phyloP scores from a whole-genome alignment of 805 yeast genomes.

The Kazachstania bromeliacearum region DNA sequence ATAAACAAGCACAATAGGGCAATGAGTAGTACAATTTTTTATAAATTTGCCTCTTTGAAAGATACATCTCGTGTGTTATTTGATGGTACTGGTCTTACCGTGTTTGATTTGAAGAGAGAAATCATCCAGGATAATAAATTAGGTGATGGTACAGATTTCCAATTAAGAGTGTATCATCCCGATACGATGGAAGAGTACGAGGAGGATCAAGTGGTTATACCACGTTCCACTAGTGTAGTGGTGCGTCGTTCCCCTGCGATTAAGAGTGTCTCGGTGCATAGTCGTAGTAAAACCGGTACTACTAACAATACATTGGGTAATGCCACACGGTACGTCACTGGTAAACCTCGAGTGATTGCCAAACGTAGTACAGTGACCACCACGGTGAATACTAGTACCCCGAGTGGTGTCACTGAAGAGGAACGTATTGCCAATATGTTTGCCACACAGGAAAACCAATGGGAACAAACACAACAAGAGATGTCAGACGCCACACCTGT shows the following conservation, averaged over 20 bases:
- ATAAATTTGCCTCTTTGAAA: constrained; percentile 76
- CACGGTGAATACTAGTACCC: constrained; percentile 15
- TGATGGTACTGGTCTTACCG: constrained; percentile 95
- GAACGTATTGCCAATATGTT: constrained; percentile 87
- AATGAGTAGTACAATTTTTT: constrained; percentile 85
- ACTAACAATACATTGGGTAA: constrained; percentile 41
- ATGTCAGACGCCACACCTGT: constrained; percentile 81
- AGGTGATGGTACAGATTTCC: constrained; percentile 79
- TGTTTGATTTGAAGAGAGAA: constrained; percentile 88
- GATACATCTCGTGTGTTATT: constrained; percentile 70
- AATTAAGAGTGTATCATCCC: constrained; percentile 59
- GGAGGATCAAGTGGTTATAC: constrained; percentile 86
- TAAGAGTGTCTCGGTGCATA: constrained; percentile 20
- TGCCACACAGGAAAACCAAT: constrained; percentile 83
- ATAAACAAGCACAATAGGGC: not conserved
- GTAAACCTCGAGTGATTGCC: constrained; percentile 49
- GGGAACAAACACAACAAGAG: constrained; percentile 90
- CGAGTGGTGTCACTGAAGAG: constrained; percentile 57
- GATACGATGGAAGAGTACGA: constrained; percentile 67
- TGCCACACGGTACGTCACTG: constrained; percentile 62
- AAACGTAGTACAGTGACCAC: constrained; percentile 17
- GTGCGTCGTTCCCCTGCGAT: constrained; percentile 72
- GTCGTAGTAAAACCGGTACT: constrained; percentile 21
- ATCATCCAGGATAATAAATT: constrained; percentile 72
- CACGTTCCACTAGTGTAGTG: constrained; percentile 75